Percentiles rank a stretch among this genome's conserved stretches.
These are phyloP conservation scores for Citrus unshiu DNA, from an alignment of 345 rosid species.

Conservation along the genomic window DNA sequence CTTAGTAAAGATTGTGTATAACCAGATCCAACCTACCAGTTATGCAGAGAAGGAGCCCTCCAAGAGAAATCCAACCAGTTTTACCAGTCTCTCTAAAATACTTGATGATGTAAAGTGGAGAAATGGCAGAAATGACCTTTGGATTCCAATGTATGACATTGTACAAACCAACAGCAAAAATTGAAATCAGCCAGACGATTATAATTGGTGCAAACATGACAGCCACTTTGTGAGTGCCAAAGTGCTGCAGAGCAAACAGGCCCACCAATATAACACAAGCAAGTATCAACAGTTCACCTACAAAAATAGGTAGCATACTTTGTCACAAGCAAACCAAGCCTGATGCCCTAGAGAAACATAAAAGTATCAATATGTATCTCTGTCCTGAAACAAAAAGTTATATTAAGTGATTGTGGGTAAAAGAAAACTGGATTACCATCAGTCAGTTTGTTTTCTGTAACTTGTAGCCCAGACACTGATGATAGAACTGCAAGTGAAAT, in stretches of 20 bases:
- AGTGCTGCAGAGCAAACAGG: slow-evolving; percentile 91
- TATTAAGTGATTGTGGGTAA: not conserved
- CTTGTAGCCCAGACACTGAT: slow-evolving; percentile 74
- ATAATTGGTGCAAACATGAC: slow-evolving; percentile 89
- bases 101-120: slow-evolving; percentile 70
- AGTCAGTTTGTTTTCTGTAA: slow-evolving; percentile 41
- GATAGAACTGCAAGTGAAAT: slow-evolving; percentile 69
- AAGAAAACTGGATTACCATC: slow-evolving; percentile 39
- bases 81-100: slow-evolving; percentile 65
- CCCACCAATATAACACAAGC: slow-evolving; percentile 88
- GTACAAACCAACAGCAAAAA: slow-evolving; percentile 70
- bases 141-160: slow-evolving; percentile 79
- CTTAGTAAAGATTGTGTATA: not conserved
- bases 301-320: slow-evolving; percentile 16
- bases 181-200: slow-evolving; percentile 73
- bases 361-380: not conserved
- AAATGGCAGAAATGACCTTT: slow-evolving; percentile 60
- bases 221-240: slow-evolving; percentile 86
- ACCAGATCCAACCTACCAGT: slow-evolving; percentile 56
- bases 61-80: slow-evolving; percentile 96
- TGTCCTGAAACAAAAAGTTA: not conserved
- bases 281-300: slow-evolving; percentile 62
- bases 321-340: slow-evolving; percentile 9
- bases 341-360: not conserved
- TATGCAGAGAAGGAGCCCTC: slow-evolving; percentile 84